These are phyloP conservation scores for Teratosphaeria destructans DNA, from an alignment of 2,329 filamentous ascomycete species.

Conservation along the genomic window DNA sequence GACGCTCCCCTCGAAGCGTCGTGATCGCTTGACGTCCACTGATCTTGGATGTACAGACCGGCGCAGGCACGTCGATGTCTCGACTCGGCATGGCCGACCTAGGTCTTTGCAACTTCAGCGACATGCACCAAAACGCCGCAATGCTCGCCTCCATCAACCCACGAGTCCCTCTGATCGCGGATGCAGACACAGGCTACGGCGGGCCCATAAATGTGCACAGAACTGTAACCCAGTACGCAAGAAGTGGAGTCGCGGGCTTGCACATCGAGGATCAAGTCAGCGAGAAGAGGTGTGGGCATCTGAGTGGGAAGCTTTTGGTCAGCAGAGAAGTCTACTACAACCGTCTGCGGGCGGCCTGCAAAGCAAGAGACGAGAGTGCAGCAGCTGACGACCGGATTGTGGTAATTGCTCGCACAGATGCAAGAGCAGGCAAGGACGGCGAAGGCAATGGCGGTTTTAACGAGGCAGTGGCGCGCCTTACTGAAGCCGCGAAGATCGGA, in stretches of 20 bases:
- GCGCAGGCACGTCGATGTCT: slow-evolving; percentile 52
- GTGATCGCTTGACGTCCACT: neutral
- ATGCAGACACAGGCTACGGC: slow-evolving; percentile 51
- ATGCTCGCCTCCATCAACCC: slow-evolving; percentile 54
- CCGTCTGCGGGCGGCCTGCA: slow-evolving; percentile 47
- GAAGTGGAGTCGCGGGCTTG: slow-evolving; percentile 47
- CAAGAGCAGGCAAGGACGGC: slow-evolving; percentile 35
- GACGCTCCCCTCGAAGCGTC: neutral
- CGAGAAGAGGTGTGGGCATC: slow-evolving; percentile 54
- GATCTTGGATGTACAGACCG: slow-evolving; percentile 36
- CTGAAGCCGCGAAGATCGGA: slow-evolving; percentile 42
- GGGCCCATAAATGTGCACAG: slow-evolving; percentile 25
- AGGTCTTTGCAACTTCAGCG: slow-evolving; percentile 49
- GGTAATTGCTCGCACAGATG: slow-evolving; percentile 55
- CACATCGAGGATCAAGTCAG: slow-evolving; percentile 56
- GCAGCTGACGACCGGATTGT: slow-evolving; percentile 44
- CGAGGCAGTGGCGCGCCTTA: slow-evolving; percentile 43
- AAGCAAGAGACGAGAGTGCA: slow-evolving; percentile 38
- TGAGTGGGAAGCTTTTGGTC: slow-evolving; percentile 52
- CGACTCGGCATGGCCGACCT: slow-evolving; percentile 54
- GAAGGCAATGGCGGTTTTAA: slow-evolving; percentile 42
- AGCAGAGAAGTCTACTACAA: slow-evolving; percentile 38
- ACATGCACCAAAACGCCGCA: slow-evolving; percentile 53
- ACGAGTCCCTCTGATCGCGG: slow-evolving; percentile 48
- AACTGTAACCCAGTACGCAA: slow-evolving; percentile 20